phyloP scores from a whole-genome alignment of 2,329 filamentous ascomycete species.

The Talaromyces sp. region DNA sequence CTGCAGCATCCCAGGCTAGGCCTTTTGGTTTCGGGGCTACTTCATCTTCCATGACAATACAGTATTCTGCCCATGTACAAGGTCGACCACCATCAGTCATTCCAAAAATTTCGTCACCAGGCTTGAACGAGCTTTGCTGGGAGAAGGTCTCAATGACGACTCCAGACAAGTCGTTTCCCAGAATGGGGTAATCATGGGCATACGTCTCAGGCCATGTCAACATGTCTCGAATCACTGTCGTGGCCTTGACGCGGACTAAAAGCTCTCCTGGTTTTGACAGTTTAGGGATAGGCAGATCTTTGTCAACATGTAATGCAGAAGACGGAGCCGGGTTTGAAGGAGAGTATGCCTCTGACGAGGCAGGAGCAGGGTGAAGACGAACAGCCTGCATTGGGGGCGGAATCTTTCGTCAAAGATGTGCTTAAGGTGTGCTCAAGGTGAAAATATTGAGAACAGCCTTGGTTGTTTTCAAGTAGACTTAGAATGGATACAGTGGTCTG shows the following conservation, averaged over 20 bases:
- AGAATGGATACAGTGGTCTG: not conserved
- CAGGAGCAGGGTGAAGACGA: conserved; percentile 23
- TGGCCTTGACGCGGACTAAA: conserved; percentile 23
- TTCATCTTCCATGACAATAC: conserved; percentile 23
- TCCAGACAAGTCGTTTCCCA: conserved; percentile 22
- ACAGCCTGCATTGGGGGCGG: conserved; percentile 23
- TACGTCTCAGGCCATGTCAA: conserved; percentile 33
- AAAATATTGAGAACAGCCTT: not conserved
- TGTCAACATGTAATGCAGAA: conserved; percentile 23
- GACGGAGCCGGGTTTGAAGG: conserved; percentile 29
- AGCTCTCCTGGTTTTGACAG: conserved; percentile 21
- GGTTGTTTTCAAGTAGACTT: not conserved
- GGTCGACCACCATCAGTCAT: conserved; percentile 24
- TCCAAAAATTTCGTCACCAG: conserved; percentile 31
- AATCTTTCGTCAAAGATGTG: not conserved
- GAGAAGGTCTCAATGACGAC: conserved; percentile 16
- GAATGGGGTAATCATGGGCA: conserved; percentile 18
- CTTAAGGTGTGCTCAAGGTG: not conserved
- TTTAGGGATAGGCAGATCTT: conserved; percentile 22
- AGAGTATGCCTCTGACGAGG: conserved; percentile 19
- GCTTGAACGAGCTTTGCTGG: conserved; percentile 19
- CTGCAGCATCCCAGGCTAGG: conserved; percentile 25
- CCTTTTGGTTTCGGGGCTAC: conserved; percentile 24
- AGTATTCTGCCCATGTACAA: conserved; percentile 30
- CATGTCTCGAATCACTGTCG: conserved; percentile 25